Conservation (phyloP, 306 rosid species). For the Vicia faba region DNA sequence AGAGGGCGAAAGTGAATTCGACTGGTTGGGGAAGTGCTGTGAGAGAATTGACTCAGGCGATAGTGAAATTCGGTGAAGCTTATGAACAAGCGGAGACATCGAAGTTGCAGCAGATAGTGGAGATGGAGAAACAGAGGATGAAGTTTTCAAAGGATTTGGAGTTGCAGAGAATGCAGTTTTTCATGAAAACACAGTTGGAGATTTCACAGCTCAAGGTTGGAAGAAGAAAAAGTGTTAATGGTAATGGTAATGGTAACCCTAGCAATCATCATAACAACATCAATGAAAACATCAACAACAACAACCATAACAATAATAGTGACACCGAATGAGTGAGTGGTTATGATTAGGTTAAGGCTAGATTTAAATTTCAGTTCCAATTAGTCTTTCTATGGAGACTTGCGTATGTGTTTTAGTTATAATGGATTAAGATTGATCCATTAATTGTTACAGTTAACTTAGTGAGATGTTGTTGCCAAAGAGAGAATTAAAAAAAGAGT, state of each 20-base stretch:
- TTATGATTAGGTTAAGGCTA: conserved; percentile 52
- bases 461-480: conserved; percentile 34
- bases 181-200: conserved; percentile 91
- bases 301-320: conserved; percentile 56
- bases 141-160: conserved; percentile 81
- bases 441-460: conserved; percentile 43
- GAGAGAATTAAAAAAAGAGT: background rate
- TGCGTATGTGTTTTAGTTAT: conserved; percentile 41
- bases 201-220: conserved; percentile 86
- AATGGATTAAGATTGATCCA: conserved; percentile 28
- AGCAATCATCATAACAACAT: conserved; percentile 58
- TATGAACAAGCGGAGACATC: conserved; percentile 90
- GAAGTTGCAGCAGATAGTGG: conserved; percentile 85
- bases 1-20: conserved; percentile 50
- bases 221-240: conserved; percentile 44
- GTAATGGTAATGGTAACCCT: conserved; percentile 41
- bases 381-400: no score
- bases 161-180: conserved; percentile 95
- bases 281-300: conserved; percentile 34
- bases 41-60: conserved; percentile 82
- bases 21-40: conserved; percentile 66
- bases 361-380: conserved; percentile 27
- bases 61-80: conserved; percentile 85
- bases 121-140: conserved; percentile 99
- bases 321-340: conserved; percentile 69